phyloP scores from a whole-genome alignment of 2,329 filamentous ascomycete genomes.

The Nakataea oryzae region DNA sequence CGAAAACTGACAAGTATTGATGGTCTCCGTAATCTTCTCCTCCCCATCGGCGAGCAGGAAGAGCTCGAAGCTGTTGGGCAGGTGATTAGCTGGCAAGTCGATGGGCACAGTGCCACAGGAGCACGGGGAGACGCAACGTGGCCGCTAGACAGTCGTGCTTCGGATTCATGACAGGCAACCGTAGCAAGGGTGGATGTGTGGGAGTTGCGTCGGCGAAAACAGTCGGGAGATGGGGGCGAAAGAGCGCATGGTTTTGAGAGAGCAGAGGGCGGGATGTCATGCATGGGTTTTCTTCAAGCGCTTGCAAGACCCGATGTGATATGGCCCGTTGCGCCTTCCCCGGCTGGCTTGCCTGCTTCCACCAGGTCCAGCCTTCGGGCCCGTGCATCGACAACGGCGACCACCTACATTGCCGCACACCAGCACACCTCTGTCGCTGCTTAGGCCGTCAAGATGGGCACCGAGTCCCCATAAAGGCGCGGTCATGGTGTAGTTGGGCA shows the following conservation, averaged over 20 bases:
- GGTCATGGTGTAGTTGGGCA: background rate
- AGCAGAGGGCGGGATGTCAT: too few species aligned
- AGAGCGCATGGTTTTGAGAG: too few species aligned
- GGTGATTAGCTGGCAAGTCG: background rate
- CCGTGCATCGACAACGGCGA: background rate
- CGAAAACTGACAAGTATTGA: background rate
- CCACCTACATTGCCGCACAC: background rate
- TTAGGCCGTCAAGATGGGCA: background rate
- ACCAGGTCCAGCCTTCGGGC: background rate
- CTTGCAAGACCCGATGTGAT: too few species aligned
- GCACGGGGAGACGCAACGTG: conserved; percentile 6
- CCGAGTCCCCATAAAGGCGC: background rate
- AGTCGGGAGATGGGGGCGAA: too few species aligned
- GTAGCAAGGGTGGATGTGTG: background rate
- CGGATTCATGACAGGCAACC: background rate
- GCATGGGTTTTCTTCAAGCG: too few species aligned
- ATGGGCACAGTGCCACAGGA: too few species aligned
- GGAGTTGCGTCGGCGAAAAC: background rate
- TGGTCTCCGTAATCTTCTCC: conserved; percentile 82
- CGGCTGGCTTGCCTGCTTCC: too few species aligned
- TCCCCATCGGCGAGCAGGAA: conserved; percentile 81
- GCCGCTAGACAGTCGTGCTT: background rate
- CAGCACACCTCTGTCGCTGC: background rate
- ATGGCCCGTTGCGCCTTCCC: background rate
- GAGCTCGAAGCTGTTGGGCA: conserved; percentile 68